phyloP scores from a whole-genome alignment of 2,329 filamentous ascomycete genomes.

The Fusarium tuaranense region DNA sequence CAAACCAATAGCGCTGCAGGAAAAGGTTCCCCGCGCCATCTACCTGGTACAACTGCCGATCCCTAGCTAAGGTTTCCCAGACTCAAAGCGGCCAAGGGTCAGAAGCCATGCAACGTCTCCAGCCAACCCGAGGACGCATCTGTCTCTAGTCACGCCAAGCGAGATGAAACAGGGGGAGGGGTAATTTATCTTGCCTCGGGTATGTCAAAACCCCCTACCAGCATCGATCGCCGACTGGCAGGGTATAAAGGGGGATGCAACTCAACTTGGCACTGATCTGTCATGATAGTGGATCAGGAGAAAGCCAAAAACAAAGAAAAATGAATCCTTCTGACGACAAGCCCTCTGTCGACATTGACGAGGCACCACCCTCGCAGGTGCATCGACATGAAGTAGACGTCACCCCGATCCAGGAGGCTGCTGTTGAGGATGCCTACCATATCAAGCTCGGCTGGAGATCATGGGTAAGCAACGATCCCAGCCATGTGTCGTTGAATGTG shows the following conservation, averaged over 20 bases:
- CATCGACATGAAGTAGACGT: not conserved
- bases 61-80: not conserved
- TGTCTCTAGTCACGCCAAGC: not conserved
- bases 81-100: not conserved
- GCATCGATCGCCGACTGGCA: not conserved
- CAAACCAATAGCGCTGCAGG: not conserved
- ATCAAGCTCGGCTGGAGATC: conserved; percentile 14
- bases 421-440: conserved; percentile 17
- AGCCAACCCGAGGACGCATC: not conserved
- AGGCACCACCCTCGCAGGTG: not conserved
- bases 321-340: conserved; percentile 10
- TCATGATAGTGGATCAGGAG: not conserved
- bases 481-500: not conserved
- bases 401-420: conserved; percentile 6
- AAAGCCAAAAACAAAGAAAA: not conserved
- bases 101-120: not conserved
- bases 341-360: conserved; percentile 4
- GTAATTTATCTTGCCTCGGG: not conserved
- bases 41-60: not conserved
- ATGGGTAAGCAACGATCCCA: conserved; percentile 4
- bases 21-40: not conserved
- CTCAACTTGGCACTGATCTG: not conserved
- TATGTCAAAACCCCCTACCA: not conserved
- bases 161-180: not conserved
- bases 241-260: not conserved